Evolutionary conservation across 169 alveolate genomes (phyloP).

Genomic region (Amoebophrya sp.): DNA sequence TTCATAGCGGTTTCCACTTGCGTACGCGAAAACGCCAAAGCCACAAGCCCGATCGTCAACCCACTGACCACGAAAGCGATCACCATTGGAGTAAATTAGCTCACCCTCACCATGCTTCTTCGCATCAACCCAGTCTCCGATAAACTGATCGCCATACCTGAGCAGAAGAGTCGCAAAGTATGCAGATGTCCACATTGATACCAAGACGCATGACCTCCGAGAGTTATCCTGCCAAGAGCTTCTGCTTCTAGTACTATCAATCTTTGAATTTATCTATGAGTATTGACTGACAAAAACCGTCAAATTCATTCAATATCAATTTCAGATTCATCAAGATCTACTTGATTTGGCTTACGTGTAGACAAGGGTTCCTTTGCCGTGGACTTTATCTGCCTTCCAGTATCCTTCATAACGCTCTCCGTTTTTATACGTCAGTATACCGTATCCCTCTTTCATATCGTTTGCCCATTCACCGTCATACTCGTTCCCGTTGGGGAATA

Average conservation of each 20-base stretch:
- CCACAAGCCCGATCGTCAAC: constrained; percentile 92
- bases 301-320: too few relatives aligned
- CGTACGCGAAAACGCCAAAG: constrained; percentile 60
- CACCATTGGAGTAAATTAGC: constrained; percentile 83
- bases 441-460: constrained; percentile 86
- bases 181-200: too few relatives aligned
- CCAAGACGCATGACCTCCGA: too few relatives aligned
- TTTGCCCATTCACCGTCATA: constrained; percentile 92
- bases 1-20: constrained; percentile 84
- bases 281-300: too few relatives aligned
- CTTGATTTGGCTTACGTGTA: too few relatives aligned
- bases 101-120: constrained; percentile 89
- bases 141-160: constrained; percentile 78
- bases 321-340: too few relatives aligned
- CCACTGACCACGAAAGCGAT: constrained; percentile 78
- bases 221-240: too few relatives aligned
- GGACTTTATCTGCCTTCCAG: constrained; percentile 84
- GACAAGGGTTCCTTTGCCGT: constrained; percentile 81
- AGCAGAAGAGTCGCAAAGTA: too few relatives aligned
- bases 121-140: constrained; percentile 89
- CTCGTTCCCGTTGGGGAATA: constrained; percentile 78
- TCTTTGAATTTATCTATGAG: too few relatives aligned
- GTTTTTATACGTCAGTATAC: constrained; percentile 70
- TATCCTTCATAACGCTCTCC: constrained; percentile 88
- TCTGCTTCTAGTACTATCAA: too few relatives aligned